Conservation (phyloP, 1,284 basidiomycete genomes). For the Ceratobasidium sp. region DNA sequence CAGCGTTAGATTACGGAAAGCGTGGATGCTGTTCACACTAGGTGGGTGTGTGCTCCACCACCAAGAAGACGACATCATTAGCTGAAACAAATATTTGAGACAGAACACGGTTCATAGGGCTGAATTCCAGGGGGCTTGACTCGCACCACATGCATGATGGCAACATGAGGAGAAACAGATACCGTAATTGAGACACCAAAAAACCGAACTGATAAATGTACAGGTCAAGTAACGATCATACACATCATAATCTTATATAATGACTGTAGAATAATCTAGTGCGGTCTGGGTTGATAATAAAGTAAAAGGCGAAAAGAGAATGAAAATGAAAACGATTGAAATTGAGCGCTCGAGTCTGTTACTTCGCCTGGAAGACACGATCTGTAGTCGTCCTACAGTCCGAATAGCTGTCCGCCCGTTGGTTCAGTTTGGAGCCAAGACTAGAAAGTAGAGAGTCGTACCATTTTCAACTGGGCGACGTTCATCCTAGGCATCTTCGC, state of each 20-base stretch:
- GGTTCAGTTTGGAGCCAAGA: not conserved
- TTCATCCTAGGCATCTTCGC: slow-evolving; percentile 43
- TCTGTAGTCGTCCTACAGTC: not conserved
- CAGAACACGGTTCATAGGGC: too few relatives aligned
- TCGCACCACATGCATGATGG: too few relatives aligned
- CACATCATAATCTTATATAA: not conserved
- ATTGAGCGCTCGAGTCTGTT: not conserved
- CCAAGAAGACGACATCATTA: too few relatives aligned
- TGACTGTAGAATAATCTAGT: not conserved
- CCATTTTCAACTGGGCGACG: slow-evolving; percentile 36
- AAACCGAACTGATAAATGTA: slow-evolving; percentile 1
- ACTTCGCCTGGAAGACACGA: not conserved
- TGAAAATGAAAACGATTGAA: not conserved
- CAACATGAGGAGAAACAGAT: too few relatives aligned
- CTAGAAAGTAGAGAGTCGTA: not conserved
- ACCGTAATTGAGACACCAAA: too few relatives aligned
- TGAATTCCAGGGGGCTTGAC: too few relatives aligned
- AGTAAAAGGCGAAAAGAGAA: not conserved
- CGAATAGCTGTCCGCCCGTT: not conserved
- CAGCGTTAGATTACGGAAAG: too few relatives aligned
- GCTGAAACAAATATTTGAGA: too few relatives aligned
- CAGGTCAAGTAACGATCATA: not conserved
- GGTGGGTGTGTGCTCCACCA: too few relatives aligned
- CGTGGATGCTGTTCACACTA: too few relatives aligned
- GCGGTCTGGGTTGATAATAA: not conserved